These are phyloP conservation scores for Ascochyta pisi DNA, from an alignment of 2,329 filamentous ascomycete species.

Conservation along the genomic window DNA sequence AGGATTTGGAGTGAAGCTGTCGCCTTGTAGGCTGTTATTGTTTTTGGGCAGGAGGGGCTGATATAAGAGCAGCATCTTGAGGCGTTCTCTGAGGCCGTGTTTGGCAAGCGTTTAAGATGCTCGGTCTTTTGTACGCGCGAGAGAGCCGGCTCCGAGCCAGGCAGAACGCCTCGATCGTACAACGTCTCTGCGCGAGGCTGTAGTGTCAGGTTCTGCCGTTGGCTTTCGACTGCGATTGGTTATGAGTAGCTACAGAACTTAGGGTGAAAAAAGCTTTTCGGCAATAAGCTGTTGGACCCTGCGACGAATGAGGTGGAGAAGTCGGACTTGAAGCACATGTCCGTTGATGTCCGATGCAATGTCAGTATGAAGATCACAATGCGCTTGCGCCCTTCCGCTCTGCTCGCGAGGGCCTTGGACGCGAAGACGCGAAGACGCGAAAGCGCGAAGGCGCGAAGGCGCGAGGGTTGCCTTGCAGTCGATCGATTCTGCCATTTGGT, in stretches of 20 bases:
- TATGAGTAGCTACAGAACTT: not conserved
- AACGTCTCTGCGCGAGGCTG: constrained; percentile 1
- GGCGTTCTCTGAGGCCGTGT: constrained; percentile 3
- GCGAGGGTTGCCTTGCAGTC: not conserved
- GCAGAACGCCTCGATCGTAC: constrained; percentile 4
- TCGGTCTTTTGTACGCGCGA: constrained; percentile 15
- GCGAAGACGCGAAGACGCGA: not conserved
- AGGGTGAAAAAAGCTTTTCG: constrained; percentile 4
- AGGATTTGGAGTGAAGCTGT: not conserved
- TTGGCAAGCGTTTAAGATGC: constrained; percentile 7
- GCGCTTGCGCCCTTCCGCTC: not conserved
- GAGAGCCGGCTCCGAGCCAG: constrained; percentile 6
- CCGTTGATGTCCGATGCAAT: constrained; percentile 13
- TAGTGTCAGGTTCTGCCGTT: not conserved
- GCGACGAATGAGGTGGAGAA: constrained; percentile 1
- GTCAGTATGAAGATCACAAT: not conserved
- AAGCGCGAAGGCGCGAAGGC: not conserved
- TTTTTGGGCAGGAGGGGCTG: not conserved
- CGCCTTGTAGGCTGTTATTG: not conserved
- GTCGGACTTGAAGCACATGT: constrained; percentile 12
- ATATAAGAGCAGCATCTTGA: constrained; percentile 1
- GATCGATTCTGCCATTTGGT: not conserved
- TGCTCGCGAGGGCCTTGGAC: not conserved
- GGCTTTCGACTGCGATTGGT: not conserved
- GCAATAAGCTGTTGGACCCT: not conserved